A percentile compares a stretch with the other conserved stretches of the same genome.
These are phyloP conservation scores for Coprinopsis sp. DNA, from an alignment of 768 basidiomycete genomes.

Conservation along the genomic window DNA sequence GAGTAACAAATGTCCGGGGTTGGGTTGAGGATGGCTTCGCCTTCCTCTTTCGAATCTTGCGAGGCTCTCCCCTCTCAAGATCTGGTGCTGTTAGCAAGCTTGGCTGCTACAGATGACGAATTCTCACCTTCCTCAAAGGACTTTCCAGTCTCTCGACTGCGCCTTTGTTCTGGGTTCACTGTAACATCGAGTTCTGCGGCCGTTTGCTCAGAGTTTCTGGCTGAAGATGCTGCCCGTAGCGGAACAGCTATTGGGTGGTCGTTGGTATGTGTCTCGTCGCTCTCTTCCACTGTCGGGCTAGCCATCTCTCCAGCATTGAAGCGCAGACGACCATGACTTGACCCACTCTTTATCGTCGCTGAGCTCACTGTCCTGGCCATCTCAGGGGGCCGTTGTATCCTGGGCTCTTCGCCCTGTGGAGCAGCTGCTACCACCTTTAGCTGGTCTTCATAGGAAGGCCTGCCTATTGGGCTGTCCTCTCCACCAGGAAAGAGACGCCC, in stretches of 20 bases:
- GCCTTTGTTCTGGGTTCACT: no score
- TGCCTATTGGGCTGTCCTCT: conserved; percentile 28
- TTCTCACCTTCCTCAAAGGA: no score
- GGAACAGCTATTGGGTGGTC: conserved; percentile 1
- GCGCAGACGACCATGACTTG: background rate
- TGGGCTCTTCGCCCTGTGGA: background rate
- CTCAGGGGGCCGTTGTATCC: background rate
- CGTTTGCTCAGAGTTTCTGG: no score
- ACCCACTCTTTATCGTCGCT: conserved; percentile 7
- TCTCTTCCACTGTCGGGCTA: conserved; percentile 3
- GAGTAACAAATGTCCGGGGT: conserved; percentile 23
- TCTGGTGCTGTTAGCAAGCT: background rate
- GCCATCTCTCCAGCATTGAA: conserved; percentile 9
- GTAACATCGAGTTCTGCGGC: no score
- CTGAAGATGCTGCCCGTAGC: conserved; percentile 3
- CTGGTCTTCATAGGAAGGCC: no score
- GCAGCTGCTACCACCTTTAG: no score
- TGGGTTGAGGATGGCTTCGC: conserved; percentile 8
- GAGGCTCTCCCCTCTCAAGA: background rate
- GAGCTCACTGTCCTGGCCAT: conserved; percentile 5
- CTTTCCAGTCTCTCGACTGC: no score
- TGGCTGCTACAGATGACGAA: no score
- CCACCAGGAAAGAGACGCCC: background rate
- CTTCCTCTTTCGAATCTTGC: background rate
- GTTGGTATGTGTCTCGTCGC: background rate